A percentile compares a stretch with the other conserved stretches of the same genome.
Evolutionary conservation across 225 moss, liverwort and hornwort genomes (phyloP).

Genomic region (Pleurozium schreberi): DNA sequence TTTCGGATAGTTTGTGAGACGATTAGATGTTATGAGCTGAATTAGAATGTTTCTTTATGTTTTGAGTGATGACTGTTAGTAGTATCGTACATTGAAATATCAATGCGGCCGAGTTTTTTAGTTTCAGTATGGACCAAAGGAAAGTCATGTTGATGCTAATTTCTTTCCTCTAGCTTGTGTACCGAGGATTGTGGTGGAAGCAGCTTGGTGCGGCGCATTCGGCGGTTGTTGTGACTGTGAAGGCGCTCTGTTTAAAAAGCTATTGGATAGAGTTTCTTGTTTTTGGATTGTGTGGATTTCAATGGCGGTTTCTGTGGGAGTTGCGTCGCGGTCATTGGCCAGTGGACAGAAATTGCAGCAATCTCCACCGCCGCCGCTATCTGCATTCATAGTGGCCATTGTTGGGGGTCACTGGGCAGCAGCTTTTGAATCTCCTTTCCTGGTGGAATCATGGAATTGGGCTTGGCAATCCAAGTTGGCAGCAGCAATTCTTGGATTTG

Average conservation of each 20-base stretch:
- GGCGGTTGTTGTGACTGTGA: background rate
- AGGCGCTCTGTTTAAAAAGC: background rate
- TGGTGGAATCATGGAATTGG: constrained; percentile 63
- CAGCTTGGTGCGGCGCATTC: background rate
- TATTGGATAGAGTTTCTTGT: background rate
- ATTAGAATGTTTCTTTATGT: background rate
- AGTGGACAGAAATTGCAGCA: background rate
- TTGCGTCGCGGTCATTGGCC: background rate
- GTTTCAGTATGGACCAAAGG: background rate
- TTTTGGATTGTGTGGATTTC: background rate
- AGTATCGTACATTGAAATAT: background rate
- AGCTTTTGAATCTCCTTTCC: constrained; percentile 63
- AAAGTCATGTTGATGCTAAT: background rate
- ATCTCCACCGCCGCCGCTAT: background rate
- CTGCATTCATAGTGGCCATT: constrained; percentile 47
- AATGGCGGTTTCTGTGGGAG: constrained; percentile 3
- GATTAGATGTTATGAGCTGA: background rate
- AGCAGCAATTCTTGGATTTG: constrained; percentile 30
- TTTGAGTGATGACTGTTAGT: background rate
- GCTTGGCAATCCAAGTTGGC: constrained; percentile 57
- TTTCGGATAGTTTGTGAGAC: background rate
- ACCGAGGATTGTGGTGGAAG: background rate
- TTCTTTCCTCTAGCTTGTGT: background rate
- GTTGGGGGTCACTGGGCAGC: constrained; percentile 82
- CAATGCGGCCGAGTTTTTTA: background rate